Evolutionary conservation across 1,284 basidiomycete species (phyloP).

Genomic region (Neonothopanus nambi): DNA sequence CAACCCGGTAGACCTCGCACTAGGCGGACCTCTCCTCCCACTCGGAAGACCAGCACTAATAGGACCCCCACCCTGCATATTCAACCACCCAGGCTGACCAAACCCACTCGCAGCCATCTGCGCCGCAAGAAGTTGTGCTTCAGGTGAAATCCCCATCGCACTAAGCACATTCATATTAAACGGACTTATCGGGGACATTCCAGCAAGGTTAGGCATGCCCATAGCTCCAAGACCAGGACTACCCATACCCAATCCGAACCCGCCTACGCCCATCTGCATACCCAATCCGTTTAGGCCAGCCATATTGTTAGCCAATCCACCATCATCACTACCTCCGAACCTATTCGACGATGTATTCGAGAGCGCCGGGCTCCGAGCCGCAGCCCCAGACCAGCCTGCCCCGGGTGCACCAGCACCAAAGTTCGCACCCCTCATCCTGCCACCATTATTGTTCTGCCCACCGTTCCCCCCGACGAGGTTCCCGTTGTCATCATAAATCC

Average conservation of each 20-base stretch:
- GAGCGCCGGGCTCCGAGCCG: constrained; percentile 65
- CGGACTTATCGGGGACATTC: constrained; percentile 66
- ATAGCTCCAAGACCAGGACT: constrained; percentile 28
- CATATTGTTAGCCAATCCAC: constrained; percentile 46
- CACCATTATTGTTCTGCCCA: constrained; percentile 37
- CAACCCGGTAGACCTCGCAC: constrained; percentile 52
- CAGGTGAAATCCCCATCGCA: constrained; percentile 70
- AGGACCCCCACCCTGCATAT: constrained; percentile 19
- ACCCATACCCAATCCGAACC: constrained; percentile 60
- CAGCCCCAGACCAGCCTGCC: constrained; percentile 48
- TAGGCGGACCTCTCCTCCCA: constrained; percentile 36
- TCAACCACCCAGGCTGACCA: constrained; percentile 46
- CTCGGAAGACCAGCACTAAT: constrained; percentile 8
- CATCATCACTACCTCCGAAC: constrained; percentile 59
- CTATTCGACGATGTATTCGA: constrained; percentile 60
- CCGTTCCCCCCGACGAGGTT: constrained; percentile 43
- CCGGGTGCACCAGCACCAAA: constrained; percentile 34
- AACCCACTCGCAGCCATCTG: constrained; percentile 78
- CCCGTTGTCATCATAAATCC: constrained; percentile 48
- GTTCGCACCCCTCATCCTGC: constrained; percentile 39
- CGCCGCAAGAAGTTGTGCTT: constrained; percentile 77
- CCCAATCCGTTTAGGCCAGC: constrained; percentile 62
- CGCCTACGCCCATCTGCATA: constrained; percentile 52
- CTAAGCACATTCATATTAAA: constrained; percentile 74
- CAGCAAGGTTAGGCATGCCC: constrained; percentile 33